Evolutionary conservation across 2,329 filamentous ascomycete genomes (phyloP).

Genomic region (Aschersonia sp.): DNA sequence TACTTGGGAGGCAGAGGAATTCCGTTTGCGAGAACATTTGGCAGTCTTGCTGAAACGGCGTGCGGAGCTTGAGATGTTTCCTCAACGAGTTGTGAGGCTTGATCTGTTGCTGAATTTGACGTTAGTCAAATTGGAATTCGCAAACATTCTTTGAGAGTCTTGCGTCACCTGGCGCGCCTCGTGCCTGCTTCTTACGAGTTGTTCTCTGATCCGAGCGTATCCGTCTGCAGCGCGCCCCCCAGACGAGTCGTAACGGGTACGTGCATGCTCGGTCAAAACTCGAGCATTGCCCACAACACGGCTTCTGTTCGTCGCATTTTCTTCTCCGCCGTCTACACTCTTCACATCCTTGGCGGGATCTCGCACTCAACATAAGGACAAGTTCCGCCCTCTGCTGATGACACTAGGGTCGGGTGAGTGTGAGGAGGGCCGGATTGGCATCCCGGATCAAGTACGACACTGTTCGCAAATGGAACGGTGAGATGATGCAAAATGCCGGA

Average conservation of each 20-base stretch:
- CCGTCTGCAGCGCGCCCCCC: conserved; percentile 4
- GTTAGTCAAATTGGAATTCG: too few relatives aligned
- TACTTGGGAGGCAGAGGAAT: conserved; percentile 8
- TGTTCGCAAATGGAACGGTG: too few relatives aligned
- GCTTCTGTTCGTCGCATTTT: conserved; percentile 14
- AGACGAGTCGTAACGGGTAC: conserved; percentile 12
- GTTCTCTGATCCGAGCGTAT: neutral
- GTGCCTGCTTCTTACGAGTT: neutral
- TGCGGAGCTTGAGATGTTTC: neutral
- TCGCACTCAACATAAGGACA: conserved; percentile 8
- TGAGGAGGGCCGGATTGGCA: too few relatives aligned
- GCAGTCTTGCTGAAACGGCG: conserved; percentile 3
- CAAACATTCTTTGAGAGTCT: too few relatives aligned
- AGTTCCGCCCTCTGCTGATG: neutral
- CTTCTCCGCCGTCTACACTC: conserved; percentile 13
- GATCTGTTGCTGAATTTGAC: too few relatives aligned
- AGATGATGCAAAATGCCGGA: too few relatives aligned
- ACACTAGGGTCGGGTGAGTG: too few relatives aligned
- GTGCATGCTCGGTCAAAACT: conserved; percentile 7
- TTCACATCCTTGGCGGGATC: conserved; percentile 14
- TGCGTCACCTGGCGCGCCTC: too few relatives aligned
- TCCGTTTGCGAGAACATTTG: conserved; percentile 11
- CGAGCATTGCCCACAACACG: conserved; percentile 10
- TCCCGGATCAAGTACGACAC: too few relatives aligned
- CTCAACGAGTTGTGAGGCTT: too few relatives aligned